Evolutionary conservation across 139 green algal species (phyloP).

Genomic region (Micractinium conductrix): DNA sequence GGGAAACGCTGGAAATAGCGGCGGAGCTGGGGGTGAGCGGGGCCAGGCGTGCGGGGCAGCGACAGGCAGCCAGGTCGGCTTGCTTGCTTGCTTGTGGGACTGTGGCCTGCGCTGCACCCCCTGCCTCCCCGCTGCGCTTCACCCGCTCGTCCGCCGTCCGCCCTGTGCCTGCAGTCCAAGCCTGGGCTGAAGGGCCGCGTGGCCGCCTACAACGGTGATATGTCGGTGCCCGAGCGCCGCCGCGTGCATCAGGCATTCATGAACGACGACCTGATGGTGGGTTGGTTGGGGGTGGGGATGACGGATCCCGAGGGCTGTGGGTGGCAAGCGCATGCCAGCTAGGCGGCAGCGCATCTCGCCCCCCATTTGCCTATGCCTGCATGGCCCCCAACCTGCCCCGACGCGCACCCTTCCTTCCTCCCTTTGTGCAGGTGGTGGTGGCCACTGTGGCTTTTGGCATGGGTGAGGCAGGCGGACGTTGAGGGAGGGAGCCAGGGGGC

Average conservation of each 20-base stretch:
- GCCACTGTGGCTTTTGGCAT: conserved; percentile 56
- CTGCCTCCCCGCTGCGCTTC: no score
- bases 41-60: background rate
- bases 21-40: conserved; percentile 28
- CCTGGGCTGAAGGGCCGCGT: conserved; percentile 11
- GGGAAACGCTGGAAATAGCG: conserved; percentile 36
- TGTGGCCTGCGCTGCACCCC: background rate
- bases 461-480: conserved; percentile 34
- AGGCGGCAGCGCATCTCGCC: no score
- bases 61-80: background rate
- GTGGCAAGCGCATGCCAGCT: no score
- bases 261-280: conserved; percentile 49
- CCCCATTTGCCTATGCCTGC: no score
- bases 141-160: no score
- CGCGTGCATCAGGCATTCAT: conserved; percentile 62
- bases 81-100: background rate
- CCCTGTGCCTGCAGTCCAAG: background rate
- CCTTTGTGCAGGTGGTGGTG: conserved; percentile 23
- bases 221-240: conserved; percentile 33
- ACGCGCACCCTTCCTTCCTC: no score
- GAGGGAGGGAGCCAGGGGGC: background rate
- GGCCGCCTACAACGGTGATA: conserved; percentile 59
- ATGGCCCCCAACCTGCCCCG: no score
- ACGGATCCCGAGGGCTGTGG: background rate
- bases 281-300: no score